Evolutionary conservation across 305 asterid species (phyloP).

Genomic region (Ajuga reptans): DNA sequence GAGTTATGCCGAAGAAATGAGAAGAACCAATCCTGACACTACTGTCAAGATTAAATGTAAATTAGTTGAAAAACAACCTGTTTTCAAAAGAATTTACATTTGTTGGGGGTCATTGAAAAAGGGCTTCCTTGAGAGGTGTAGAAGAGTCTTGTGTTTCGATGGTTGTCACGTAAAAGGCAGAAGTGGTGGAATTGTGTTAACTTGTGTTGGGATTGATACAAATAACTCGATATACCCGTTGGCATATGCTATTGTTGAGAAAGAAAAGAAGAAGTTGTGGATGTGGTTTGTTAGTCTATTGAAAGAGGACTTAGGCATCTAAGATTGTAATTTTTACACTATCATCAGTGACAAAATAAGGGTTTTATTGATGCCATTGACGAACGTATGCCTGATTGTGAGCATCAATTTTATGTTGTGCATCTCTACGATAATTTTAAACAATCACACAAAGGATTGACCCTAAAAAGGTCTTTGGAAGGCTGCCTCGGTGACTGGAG

Average conservation of each 20-base stretch:
- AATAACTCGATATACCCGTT: neutral
- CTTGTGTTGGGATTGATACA: neutral
- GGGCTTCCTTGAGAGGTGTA: neutral
- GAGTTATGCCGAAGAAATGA: neutral
- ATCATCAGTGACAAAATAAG: neutral
- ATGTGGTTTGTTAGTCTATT: neutral
- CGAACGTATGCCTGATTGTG: neutral
- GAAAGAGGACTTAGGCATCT: neutral
- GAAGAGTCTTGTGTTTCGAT: neutral
- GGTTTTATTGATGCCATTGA: neutral
- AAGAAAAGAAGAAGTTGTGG: neutral
- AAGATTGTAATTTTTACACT: neutral
- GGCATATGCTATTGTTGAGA: slow-evolving; percentile 6
- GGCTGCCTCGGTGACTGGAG: neutral
- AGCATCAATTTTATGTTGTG: neutral
- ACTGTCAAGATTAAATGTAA: neutral
- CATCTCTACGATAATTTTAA: neutral
- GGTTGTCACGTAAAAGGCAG: neutral
- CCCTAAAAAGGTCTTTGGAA: neutral
- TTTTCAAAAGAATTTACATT: neutral
- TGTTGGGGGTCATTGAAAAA: neutral
- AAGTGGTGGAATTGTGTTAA: neutral
- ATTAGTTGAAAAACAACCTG: neutral
- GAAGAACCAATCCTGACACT: neutral
- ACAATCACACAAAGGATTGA: neutral